A percentile compares a stretch with the other conserved stretches of the same genome.
Conservation (phyloP, 805 yeast species). For the Danielia reshetovae region DNA sequence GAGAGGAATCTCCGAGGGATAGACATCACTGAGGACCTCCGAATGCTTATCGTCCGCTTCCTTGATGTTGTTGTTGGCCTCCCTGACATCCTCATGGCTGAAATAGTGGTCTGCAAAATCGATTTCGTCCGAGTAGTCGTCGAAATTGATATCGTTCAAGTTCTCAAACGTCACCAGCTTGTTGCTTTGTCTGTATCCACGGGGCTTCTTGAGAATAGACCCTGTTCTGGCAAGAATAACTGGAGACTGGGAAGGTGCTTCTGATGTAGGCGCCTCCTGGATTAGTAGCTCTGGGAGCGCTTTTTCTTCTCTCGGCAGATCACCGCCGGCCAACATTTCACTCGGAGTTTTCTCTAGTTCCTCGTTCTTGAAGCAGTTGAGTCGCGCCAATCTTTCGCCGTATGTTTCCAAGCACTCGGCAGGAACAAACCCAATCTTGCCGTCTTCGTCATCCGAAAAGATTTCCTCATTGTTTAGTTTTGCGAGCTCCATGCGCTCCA, state of each 20-base stretch:
- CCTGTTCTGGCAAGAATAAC: slow-evolving; percentile 6
- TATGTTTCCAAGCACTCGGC: slow-evolving; percentile 93
- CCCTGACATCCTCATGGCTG: slow-evolving; percentile 22
- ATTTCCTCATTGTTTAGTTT: slow-evolving; percentile 14
- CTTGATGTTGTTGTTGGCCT: background rate
- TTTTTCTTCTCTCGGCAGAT: background rate
- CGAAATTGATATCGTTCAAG: slow-evolving; percentile 24
- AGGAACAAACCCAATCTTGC: slow-evolving; percentile 89
- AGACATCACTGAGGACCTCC: slow-evolving; percentile 41
- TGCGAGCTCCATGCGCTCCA: slow-evolving; percentile 20
- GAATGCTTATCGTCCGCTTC: slow-evolving; percentile 29
- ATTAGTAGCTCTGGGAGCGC: background rate
- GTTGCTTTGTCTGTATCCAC: slow-evolving; percentile 10
- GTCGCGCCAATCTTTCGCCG: slow-evolving; percentile 83
- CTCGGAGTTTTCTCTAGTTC: slow-evolving; percentile 44
- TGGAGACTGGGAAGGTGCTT: no score
- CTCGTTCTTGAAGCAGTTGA: slow-evolving; percentile 90
- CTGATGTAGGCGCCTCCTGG: background rate
- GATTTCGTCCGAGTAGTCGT: slow-evolving; percentile 12
- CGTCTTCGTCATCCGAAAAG: slow-evolving; percentile 44
- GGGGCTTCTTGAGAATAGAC: slow-evolving; percentile 13
- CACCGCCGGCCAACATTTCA: slow-evolving; percentile 8
- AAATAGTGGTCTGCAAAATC: slow-evolving; percentile 19
- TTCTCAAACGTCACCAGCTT: slow-evolving; percentile 41
- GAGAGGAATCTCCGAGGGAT: slow-evolving; percentile 32